Conservation (phyloP, 129 eudicot species). For the Artemisia tridentata region DNA sequence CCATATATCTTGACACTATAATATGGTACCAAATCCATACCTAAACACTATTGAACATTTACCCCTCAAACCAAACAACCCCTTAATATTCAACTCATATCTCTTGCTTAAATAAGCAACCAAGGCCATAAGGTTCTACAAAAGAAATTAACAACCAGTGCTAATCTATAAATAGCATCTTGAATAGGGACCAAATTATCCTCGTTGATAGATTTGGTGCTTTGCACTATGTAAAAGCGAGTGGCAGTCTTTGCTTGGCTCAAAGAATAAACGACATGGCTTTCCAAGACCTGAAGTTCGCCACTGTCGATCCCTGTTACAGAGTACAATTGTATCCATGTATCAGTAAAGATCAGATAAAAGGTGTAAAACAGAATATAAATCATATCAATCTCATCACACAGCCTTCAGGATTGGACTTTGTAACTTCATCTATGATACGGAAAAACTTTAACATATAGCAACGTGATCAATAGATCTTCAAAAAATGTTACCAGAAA, state of each 20-base stretch:
- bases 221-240: slow-evolving; percentile 53
- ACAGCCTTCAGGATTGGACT: not conserved
- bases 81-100: not conserved
- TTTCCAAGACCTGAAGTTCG: slow-evolving; percentile 50
- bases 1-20: not conserved
- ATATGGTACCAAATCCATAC: slow-evolving; percentile 2
- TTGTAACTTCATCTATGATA: slow-evolving; percentile 9
- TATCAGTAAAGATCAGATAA: slow-evolving; percentile 14
- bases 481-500: not conserved
- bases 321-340: slow-evolving; percentile 21
- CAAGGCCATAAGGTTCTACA: not conserved
- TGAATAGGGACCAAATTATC: slow-evolving; percentile 44
- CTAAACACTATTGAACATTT: not conserved
- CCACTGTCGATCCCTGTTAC: slow-evolving; percentile 39
- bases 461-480: not conserved
- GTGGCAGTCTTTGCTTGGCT: slow-evolving; percentile 60
- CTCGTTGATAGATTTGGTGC: slow-evolving; percentile 33
- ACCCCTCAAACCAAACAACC: no score
- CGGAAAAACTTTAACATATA: not conserved
- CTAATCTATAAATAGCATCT: slow-evolving; percentile 58
- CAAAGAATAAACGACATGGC: slow-evolving; percentile 49
- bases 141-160: slow-evolving; percentile 14
- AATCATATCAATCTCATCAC: not conserved
- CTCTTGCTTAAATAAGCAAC: slow-evolving; percentile 7
- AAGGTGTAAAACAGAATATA: slow-evolving; percentile 17